Conservation (phyloP, 768 basidiomycete genomes). For the Harrya chromipes region DNA sequence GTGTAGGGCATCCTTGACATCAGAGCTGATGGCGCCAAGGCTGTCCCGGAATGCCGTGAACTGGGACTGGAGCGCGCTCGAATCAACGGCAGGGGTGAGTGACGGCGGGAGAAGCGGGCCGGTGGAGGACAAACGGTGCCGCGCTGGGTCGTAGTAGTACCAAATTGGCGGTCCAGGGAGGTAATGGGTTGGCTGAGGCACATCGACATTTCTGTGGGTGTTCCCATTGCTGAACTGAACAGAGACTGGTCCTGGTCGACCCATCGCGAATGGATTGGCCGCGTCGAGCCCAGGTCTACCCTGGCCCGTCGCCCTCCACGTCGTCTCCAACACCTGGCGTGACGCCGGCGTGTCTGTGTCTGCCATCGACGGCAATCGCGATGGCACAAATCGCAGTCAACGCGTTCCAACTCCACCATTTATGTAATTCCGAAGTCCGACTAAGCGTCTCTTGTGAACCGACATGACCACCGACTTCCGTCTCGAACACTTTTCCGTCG, state of each 20-base stretch:
- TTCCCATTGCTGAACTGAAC: not conserved
- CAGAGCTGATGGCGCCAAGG: conserved; percentile 1
- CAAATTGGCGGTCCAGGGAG: not conserved
- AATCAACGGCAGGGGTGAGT: not conserved
- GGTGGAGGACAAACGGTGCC: not conserved
- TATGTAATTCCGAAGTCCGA: conserved; percentile 24
- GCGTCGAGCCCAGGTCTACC: no score
- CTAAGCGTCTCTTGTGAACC: not conserved
- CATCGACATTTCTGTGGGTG: no score
- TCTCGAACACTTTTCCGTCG: conserved; percentile 48
- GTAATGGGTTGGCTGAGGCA: not conserved
- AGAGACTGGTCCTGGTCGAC: not conserved
- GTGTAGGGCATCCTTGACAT: conserved; percentile 14
- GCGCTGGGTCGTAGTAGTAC: conserved; percentile 2
- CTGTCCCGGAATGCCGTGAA: not conserved
- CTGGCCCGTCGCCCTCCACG: no score
- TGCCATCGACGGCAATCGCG: conserved; percentile 4
- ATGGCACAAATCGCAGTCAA: not conserved
- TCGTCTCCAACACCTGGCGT: not conserved
- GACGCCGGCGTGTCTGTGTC: not conserved
- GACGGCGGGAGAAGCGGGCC: not conserved
- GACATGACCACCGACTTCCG: conserved; percentile 27
- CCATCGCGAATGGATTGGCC: no score
- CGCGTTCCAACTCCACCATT: no score
- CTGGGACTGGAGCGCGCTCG: conserved; percentile 11